Evolutionary conservation across 352 stramenopile genomes (phyloP), one percentile per base, ranked within the genome.

Genomic region (Phytophthora palmivora): DNA sequence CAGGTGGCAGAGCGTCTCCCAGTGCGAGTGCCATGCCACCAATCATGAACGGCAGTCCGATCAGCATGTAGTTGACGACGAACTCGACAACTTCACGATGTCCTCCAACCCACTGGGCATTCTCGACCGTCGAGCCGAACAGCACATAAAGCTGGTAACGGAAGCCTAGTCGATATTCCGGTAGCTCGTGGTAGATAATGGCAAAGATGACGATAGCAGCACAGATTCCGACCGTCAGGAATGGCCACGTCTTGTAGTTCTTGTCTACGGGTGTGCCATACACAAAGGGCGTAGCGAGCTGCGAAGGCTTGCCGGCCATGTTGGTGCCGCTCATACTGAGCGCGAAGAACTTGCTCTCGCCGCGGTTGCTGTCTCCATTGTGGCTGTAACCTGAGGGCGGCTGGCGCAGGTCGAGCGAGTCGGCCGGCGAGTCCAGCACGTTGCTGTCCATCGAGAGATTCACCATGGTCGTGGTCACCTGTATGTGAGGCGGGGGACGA

Each of bases 161-260:
- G 34, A 91, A 68, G 37, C 78, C 70, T 3, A 85, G 26, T 11
- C 85, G 74, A 63, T 91, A 94, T 64, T 92, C 79, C 5, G 85
- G 79, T 28, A 94, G 58, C 38, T 94, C 67, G 56, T 88, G 75
- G 67, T 82, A 92, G 53, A 94, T 85, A 67, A 85, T 87, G 24
- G 56, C 74, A 50, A 88, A 89, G 45, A 82, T 21, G 28, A 89
- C 79, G 49, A 91, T 8, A 3, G 62, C 19, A 0, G 79, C 81
- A 42, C 79, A 87, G 34, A 78, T 12, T 3, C 42, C 62, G 18
- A 94, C 85, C 24, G 82, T 68, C 11, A 82, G 56, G 50, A 91
- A 94, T 4, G 85, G 85, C 85, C 85, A 94, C 47, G 69, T 72
- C 73, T 94, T 94, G 75, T 92, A 91, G 41, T 81, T 90, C 63